Conservation (phyloP, 140 eudicot genomes). For the Stevia rebaudiana region DNA sequence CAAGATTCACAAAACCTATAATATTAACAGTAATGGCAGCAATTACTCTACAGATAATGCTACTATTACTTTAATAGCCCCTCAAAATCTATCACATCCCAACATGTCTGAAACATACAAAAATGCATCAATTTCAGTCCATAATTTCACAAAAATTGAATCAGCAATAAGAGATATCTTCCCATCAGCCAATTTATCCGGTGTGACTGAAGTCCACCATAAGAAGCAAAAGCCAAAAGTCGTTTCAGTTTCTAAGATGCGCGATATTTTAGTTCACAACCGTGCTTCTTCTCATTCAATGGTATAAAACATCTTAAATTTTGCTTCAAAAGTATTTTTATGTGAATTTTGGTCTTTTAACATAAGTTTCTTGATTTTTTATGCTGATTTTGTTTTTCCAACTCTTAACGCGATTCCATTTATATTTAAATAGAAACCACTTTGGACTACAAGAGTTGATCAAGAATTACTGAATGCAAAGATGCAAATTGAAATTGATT, state of each 20-base stretch:
- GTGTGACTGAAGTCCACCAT: slow-evolving; percentile 9
- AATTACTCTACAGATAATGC: background rate
- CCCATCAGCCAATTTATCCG: slow-evolving; percentile 18
- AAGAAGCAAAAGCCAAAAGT: slow-evolving; percentile 20
- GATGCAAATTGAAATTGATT: slow-evolving; percentile 41
- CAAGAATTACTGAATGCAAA: slow-evolving; percentile 39
- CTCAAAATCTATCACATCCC: background rate
- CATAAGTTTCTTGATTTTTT: background rate
- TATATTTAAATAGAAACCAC: slow-evolving; percentile 35
- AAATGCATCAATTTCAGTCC: slow-evolving; percentile 13
- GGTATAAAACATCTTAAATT: slow-evolving; percentile 24
- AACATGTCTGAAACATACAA: slow-evolving; percentile 2
- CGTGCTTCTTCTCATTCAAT: slow-evolving; percentile 31
- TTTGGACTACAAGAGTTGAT: slow-evolving; percentile 34
- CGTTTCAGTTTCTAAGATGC: slow-evolving; percentile 40
- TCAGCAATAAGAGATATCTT: slow-evolving; percentile 12
- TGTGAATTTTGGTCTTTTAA: background rate
- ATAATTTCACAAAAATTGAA: background rate
- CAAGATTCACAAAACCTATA: slow-evolving; percentile 8
- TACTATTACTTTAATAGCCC: background rate
- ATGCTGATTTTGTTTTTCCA: background rate
- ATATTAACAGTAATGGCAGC: slow-evolving; percentile 13
- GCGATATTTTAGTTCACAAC: slow-evolving; percentile 31
- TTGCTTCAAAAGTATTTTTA: background rate
- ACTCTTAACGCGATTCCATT: background rate